Evolutionary conservation across 2,329 filamentous ascomycete genomes (phyloP).

Genomic region (Rhynchosporium agropyri): DNA sequence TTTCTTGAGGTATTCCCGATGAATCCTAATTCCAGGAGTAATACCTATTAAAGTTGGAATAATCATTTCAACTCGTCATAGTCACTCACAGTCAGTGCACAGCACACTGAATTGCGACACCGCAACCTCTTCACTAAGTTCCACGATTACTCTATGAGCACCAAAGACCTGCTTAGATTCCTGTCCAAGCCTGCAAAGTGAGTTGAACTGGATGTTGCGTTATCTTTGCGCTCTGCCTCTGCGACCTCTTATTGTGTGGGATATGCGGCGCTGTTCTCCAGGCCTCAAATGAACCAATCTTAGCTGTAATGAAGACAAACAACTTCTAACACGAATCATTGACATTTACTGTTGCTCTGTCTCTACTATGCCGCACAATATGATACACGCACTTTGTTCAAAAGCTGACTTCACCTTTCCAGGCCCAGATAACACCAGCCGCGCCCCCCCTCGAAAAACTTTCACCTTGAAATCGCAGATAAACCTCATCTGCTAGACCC

Average conservation of each 20-base stretch:
- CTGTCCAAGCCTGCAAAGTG: conserved; percentile 94
- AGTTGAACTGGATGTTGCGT: conserved; percentile 43
- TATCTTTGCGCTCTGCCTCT: neutral
- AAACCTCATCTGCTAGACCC: conserved; percentile 77
- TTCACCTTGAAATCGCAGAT: conserved; percentile 53
- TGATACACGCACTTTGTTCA: conserved; percentile 14
- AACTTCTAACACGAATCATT: neutral
- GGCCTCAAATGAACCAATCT: neutral
- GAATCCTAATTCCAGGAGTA: conserved; percentile 22
- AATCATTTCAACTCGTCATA: conserved; percentile 28
- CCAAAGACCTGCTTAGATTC: conserved; percentile 86
- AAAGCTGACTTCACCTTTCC: conserved; percentile 25
- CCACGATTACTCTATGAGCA: conserved; percentile 75
- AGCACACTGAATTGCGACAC: conserved; percentile 33
- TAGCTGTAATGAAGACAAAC: neutral
- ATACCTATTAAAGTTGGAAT: conserved; percentile 22
- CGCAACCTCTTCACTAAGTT: conserved; percentile 16
- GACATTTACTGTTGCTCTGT: neutral
- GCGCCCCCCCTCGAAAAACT: conserved; percentile 45
- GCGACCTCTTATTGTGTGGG: neutral
- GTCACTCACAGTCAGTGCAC: conserved; percentile 24
- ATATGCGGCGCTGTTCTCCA: neutral
- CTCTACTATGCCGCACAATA: neutral
- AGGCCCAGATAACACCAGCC: conserved; percentile 65
- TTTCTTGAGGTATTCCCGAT: conserved; percentile 1